Evolutionary conservation across 495 filamentous ascomycete species (phyloP).

Genomic region (Cudoniella acicularis): DNA sequence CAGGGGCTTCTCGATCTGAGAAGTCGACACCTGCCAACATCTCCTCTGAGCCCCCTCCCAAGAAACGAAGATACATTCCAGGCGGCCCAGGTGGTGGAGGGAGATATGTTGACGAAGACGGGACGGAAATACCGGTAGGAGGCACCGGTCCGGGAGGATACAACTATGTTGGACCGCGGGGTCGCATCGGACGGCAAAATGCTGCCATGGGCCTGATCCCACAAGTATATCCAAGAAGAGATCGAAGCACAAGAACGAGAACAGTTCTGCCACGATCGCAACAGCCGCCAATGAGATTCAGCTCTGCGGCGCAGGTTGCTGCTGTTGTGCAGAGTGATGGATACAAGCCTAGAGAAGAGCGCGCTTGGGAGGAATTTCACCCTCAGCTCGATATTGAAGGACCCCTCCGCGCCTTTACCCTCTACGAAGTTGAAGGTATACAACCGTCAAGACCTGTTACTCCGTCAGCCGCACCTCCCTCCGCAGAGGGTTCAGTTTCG

Average conservation of each 20-base stretch:
- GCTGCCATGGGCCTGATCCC: slow-evolving; percentile 34
- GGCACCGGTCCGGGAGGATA: slow-evolving; percentile 43
- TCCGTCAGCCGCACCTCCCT: slow-evolving; percentile 21
- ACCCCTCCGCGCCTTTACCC: slow-evolving; percentile 69
- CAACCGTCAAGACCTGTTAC: slow-evolving; percentile 40
- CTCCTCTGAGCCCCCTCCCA: slow-evolving; percentile 49
- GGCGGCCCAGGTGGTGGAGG: slow-evolving; percentile 79
- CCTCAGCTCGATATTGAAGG: slow-evolving; percentile 86
- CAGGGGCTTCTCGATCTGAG: slow-evolving; percentile 7
- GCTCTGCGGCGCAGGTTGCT: slow-evolving; percentile 79
- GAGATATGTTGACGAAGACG: slow-evolving; percentile 65
- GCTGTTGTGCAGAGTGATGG: slow-evolving; percentile 86
- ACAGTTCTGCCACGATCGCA: slow-evolving; percentile 30
- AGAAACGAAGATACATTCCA: slow-evolving; percentile 62
- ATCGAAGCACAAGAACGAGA: slow-evolving; percentile 47
- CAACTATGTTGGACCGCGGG: slow-evolving; percentile 40
- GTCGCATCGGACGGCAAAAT: slow-evolving; percentile 37
- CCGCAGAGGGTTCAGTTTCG: slow-evolving; percentile 17
- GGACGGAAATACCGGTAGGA: slow-evolving; percentile 46
- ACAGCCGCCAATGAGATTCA: slow-evolving; percentile 49
- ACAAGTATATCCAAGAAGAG: slow-evolving; percentile 39
- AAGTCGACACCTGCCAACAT: slow-evolving; percentile 31
- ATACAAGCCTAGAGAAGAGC: slow-evolving; percentile 94
- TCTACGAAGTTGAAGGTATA: slow-evolving; percentile 79
- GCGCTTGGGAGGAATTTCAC: slow-evolving; percentile 96